Conservation (phyloP, 2,329 filamentous ascomycete genomes). For the Phyllosticta citriasiana region DNA sequence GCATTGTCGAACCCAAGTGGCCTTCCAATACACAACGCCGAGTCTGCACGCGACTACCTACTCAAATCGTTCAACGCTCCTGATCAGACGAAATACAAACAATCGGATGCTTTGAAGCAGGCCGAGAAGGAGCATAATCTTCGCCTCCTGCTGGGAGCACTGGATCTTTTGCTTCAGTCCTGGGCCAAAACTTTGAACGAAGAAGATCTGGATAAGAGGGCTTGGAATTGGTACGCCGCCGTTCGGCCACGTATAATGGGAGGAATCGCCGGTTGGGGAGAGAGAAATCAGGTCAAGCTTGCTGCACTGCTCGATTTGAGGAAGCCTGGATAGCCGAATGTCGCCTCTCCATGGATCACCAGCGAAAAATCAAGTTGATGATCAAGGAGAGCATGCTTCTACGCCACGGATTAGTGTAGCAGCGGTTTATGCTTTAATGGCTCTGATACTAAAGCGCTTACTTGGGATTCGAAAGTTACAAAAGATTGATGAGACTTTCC, state of each 20-base stretch:
- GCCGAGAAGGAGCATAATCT: constrained; percentile 61
- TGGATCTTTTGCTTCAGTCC: constrained; percentile 63
- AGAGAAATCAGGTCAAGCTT: constrained; percentile 61
- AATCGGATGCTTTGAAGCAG: constrained; percentile 41
- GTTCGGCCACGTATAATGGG: constrained; percentile 66
- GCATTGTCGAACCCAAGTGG: constrained; percentile 21
- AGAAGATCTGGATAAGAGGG: constrained; percentile 62
- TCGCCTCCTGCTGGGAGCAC: constrained; percentile 56
- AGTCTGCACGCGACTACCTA: constrained; percentile 53
- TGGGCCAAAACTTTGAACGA: constrained; percentile 57
- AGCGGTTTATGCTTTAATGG: too few species aligned
- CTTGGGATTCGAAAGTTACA: too few species aligned
- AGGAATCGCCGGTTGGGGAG: constrained; percentile 73
- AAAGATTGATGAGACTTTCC: too few species aligned
- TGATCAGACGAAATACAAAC: constrained; percentile 37
- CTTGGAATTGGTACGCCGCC: constrained; percentile 73
- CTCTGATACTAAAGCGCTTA: too few species aligned
- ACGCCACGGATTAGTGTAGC: too few species aligned
- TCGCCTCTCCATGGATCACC: neutral
- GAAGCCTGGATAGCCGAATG: neutral
- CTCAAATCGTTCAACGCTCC: constrained; percentile 43
- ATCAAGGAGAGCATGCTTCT: too few species aligned
- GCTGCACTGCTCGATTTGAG: constrained; percentile 43
- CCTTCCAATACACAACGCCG: constrained; percentile 65
- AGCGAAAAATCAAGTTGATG: neutral